phyloP scores from a whole-genome alignment of 1,284 basidiomycete species.

The Leccinum angustisporum region DNA sequence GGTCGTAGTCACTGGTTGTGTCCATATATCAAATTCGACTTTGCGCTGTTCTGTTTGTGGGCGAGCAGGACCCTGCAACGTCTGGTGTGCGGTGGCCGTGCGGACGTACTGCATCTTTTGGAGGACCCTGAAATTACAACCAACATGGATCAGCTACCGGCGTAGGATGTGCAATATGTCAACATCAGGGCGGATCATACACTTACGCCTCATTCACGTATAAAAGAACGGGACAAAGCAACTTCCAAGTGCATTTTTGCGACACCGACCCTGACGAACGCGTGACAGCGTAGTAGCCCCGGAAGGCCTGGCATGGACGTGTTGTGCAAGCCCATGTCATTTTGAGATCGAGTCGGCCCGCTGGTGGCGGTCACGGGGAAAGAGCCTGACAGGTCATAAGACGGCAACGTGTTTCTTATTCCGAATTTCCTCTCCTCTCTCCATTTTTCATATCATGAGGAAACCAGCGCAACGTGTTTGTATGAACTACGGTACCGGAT shows the following conservation, averaged over 20 bases:
- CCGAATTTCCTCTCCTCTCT: neutral
- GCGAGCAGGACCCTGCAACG: constrained; percentile 23
- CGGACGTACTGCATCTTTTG: constrained; percentile 19
- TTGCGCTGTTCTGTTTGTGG: constrained; percentile 20
- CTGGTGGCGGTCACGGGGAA: constrained; percentile 6
- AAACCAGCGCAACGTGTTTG: constrained; percentile 6
- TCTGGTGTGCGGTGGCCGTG: constrained; percentile 27
- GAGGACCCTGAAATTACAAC: constrained; percentile 24
- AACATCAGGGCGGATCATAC: neutral
- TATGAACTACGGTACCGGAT: constrained; percentile 4
- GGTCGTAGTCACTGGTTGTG: constrained; percentile 17
- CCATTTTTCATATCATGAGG: neutral
- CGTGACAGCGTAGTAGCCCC: neutral
- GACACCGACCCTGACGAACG: constrained; percentile 10
- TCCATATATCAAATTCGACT: constrained; percentile 32
- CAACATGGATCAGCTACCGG: neutral
- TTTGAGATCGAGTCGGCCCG: neutral
- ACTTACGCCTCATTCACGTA: neutral
- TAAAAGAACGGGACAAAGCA: neutral
- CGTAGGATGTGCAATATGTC: neutral
- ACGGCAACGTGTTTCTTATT: constrained; percentile 12
- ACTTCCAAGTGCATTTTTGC: constrained; percentile 4
- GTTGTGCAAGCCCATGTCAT: constrained; percentile 14
- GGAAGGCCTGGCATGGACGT: constrained; percentile 8
- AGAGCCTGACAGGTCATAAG: constrained; percentile 20